These are phyloP conservation scores for Tylopilus felleus DNA, from an alignment of 768 basidiomycete genomes.

Conservation along the genomic window DNA sequence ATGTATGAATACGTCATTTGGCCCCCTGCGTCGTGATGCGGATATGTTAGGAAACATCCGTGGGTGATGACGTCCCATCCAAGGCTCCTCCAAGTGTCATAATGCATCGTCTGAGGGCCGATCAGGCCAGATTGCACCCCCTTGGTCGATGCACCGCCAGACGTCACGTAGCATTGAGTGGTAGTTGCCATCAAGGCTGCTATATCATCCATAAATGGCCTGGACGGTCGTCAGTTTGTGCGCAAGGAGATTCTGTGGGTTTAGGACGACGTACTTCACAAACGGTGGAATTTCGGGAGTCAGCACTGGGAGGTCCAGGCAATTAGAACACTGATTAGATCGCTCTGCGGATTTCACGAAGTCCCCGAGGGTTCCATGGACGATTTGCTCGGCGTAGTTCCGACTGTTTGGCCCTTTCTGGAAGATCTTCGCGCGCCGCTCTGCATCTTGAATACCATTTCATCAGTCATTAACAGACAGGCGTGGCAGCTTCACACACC, in stretches of 20 bases:
- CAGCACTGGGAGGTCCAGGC: neutral
- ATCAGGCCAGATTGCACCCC: neutral
- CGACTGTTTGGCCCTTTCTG: too few species aligned
- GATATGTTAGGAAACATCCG: neutral
- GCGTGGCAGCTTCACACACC: too few species aligned
- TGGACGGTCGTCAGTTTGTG: neutral
- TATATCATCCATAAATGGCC: neutral
- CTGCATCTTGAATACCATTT: too few species aligned
- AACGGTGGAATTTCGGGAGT: neutral
- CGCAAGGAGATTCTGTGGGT: too few species aligned
- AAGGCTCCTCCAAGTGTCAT: neutral
- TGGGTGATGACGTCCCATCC: neutral
- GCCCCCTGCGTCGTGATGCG: neutral
- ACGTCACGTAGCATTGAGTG: neutral
- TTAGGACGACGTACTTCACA: neutral
- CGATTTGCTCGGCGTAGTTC: too few species aligned
- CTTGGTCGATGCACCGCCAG: too few species aligned
- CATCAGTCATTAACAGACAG: too few species aligned
- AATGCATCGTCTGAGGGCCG: neutral
- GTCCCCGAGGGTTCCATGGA: too few species aligned
- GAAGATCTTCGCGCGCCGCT: too few species aligned
- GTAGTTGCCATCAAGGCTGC: neutral
- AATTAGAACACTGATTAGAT: neutral
- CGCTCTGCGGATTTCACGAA: too few species aligned
- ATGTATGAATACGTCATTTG: neutral